Percentiles rank a stretch among this genome's conserved stretches.
Evolutionary conservation across 1,284 basidiomycete genomes (phyloP).

Genomic region (Hortiboletus rubellus): DNA sequence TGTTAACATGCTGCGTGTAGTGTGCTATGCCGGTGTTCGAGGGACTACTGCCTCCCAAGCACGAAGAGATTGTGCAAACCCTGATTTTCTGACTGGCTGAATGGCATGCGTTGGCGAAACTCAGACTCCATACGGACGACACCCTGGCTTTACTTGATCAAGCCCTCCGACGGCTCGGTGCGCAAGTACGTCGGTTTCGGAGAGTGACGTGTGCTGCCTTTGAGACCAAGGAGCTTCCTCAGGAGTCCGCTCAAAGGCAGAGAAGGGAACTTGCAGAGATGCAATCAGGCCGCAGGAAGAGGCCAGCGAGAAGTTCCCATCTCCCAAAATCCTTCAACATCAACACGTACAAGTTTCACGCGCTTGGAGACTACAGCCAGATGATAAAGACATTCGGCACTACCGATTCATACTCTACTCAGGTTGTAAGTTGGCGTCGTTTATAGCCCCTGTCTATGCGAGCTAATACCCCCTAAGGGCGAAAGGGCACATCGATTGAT

Average conservation of each 20-base stretch:
- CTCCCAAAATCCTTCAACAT: neutral
- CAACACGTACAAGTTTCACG: neutral
- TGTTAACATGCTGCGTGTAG: neutral
- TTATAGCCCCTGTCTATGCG: too few relatives aligned
- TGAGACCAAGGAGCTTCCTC: neutral
- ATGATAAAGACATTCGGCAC: neutral
- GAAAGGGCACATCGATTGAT: neutral
- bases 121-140: neutral
- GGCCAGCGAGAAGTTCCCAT: too few relatives aligned
- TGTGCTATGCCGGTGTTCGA: neutral
- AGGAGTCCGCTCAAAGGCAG: neutral
- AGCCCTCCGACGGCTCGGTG: neutral
- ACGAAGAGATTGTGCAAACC: neutral
- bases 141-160: neutral
- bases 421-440: neutral
- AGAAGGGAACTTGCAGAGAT: too few relatives aligned
- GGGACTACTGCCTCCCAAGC: neutral
- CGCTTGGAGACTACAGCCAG: neutral
- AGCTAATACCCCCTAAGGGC: too few relatives aligned
- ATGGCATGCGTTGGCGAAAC: neutral
- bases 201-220: neutral
- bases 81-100: neutral
- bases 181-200: neutral
- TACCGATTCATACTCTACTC: neutral
- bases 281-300: too few relatives aligned